Conservation (phyloP, 768 basidiomycete species). For the Psilocybe cyanescens region DNA sequence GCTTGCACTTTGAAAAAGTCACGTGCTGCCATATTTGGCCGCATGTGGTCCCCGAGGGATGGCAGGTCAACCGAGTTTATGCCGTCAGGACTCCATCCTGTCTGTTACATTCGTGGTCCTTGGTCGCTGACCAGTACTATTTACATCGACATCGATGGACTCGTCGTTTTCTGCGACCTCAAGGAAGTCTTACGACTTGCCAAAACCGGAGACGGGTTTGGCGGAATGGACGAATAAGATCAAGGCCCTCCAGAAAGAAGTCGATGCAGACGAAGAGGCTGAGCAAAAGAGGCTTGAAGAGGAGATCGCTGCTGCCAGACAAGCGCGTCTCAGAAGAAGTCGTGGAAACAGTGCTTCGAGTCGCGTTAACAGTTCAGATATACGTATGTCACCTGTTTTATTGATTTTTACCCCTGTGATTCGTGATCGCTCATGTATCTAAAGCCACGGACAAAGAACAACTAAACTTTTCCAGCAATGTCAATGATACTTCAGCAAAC, state of each 20-base stretch:
- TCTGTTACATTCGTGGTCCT: slow-evolving; percentile 2
- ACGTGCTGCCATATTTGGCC: slow-evolving; percentile 14
- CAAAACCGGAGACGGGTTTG: slow-evolving; percentile 67
- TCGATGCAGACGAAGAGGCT: slow-evolving; percentile 79
- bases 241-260: slow-evolving; percentile 77
- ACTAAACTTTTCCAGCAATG: slow-evolving; percentile 10
- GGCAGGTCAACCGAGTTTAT: slow-evolving; percentile 7
- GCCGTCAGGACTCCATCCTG: neutral
- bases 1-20: neutral
- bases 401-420: neutral
- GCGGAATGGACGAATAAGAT: slow-evolving; percentile 85
- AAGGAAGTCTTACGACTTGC: slow-evolving; percentile 38
- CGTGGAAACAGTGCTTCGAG: slow-evolving; percentile 42
- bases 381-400: slow-evolving; percentile 43
- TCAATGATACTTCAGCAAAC: slow-evolving; percentile 19
- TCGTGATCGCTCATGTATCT: neutral
- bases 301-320: slow-evolving; percentile 60
- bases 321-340: slow-evolving; percentile 53
- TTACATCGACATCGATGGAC: slow-evolving; percentile 20
- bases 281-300: slow-evolving; percentile 73
- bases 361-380: slow-evolving; percentile 42
- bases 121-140: neutral
- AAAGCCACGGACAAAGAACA: slow-evolving; percentile 23
- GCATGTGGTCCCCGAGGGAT: slow-evolving; percentile 10
- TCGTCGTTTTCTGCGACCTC: slow-evolving; percentile 24